Evolutionary conservation across 805 yeast genomes (phyloP).

Genomic region (Alloascoidea hylecoeti): DNA sequence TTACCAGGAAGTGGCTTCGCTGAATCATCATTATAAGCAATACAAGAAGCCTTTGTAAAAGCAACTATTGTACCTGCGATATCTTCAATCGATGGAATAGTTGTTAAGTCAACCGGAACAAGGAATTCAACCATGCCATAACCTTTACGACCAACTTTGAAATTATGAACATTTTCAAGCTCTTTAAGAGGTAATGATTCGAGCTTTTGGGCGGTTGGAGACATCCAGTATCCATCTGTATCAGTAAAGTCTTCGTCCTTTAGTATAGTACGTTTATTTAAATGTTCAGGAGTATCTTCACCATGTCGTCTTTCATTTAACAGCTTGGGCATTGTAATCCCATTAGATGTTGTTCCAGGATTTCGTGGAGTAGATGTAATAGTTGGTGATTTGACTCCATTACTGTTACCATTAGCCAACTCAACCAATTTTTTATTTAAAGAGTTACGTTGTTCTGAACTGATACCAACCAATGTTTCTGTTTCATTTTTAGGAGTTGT

Average conservation of each 20-base stretch:
- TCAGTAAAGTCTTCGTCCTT: constrained; percentile 31
- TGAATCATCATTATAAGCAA: constrained; percentile 58
- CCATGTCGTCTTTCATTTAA: constrained; percentile 1
- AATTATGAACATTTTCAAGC: constrained; percentile 44
- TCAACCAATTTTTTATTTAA: too few relatives aligned
- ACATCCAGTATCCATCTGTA: constrained; percentile 75
- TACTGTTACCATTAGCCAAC: too few relatives aligned
- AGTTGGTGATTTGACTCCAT: too few relatives aligned
- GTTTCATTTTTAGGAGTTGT: too few relatives aligned
- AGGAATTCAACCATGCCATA: constrained; percentile 68
- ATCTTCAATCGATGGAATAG: constrained; percentile 42
- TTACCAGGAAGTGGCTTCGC: constrained; percentile 57
- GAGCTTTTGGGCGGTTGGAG: constrained; percentile 60
- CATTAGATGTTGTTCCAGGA: constrained; percentile 2
- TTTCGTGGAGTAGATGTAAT: not conserved
- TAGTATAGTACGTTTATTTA: not conserved
- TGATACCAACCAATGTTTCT: too few relatives aligned
- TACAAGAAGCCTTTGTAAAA: constrained; percentile 44
- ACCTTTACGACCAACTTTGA: constrained; percentile 67
- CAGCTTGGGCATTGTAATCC: not conserved
- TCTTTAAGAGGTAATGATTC: constrained; percentile 44
- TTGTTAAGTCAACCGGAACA: constrained; percentile 72
- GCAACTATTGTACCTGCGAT: constrained; percentile 53
- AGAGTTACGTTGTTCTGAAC: too few relatives aligned
- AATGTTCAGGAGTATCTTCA: too few relatives aligned